A percentile compares a stretch with the other conserved stretches of the same genome.
Conservation (phyloP, 2,329 filamentous ascomycete genomes). For the Fusarium neocosmosporiellum region DNA sequence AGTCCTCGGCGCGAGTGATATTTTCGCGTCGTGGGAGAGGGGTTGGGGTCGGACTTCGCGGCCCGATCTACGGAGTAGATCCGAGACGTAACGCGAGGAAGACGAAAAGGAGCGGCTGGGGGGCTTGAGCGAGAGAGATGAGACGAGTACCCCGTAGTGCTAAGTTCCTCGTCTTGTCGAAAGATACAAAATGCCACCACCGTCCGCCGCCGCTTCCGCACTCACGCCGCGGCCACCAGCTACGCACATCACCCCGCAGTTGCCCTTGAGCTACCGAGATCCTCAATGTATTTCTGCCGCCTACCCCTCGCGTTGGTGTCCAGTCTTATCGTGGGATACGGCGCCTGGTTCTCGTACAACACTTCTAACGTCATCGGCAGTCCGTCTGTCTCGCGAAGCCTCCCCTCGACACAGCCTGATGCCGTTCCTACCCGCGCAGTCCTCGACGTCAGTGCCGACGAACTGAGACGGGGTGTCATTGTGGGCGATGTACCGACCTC, state of each 20-base stretch:
- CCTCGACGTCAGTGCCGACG: constrained; percentile 88
- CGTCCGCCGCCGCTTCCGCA: constrained; percentile 69
- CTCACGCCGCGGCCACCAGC: constrained; percentile 65
- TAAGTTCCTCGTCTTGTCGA: too few relatives aligned
- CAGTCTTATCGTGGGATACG: constrained; percentile 75
- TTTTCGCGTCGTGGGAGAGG: too few relatives aligned
- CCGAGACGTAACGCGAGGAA: too few relatives aligned
- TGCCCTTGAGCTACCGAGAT: constrained; percentile 65
- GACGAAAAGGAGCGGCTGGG: too few relatives aligned
- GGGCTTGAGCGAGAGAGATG: too few relatives aligned
- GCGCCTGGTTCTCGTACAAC: constrained; percentile 80
- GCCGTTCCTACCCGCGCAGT: constrained; percentile 71
- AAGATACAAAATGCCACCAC: too few relatives aligned
- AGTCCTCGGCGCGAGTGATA: too few relatives aligned
- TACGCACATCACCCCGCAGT: constrained; percentile 50
- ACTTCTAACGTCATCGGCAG: constrained; percentile 47
- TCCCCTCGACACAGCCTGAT: constrained; percentile 53
- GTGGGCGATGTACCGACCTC: constrained; percentile 87
- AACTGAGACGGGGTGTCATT: constrained; percentile 88
- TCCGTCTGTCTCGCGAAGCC: constrained; percentile 50
- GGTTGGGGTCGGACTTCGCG: too few relatives aligned
- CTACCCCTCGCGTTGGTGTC: constrained; percentile 75
- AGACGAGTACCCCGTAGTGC: too few relatives aligned
- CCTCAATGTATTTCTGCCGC: constrained; percentile 81
- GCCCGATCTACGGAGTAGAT: too few relatives aligned